Base-by-base conservation (phyloP, 805 yeast genomes). In the Teunomyces gatunensis region DNA sequence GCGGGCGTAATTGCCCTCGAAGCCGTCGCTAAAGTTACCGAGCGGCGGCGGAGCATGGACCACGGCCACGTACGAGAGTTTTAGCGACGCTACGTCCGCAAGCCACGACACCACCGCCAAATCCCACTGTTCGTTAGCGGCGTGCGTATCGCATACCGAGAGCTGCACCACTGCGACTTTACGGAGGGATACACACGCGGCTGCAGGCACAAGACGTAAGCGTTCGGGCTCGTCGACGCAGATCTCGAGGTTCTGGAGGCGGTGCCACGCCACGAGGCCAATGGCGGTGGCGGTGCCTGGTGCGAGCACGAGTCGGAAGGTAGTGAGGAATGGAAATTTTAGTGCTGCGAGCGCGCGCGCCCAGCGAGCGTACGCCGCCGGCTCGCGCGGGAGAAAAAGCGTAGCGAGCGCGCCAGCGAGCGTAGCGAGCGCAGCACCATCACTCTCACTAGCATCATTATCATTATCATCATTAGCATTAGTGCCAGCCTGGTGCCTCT, bases 1-100 rank as follows among this genome's bases (percentile, higher is more conserved):
- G 50, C 89, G 75, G 5, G 78, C 59, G 54, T 81, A 85, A 54
- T 87, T 86, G 0, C 95, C 95, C 57, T 86, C 92, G 35, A 83
- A 77, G 2, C 89, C 88, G 60, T 85, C 87, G 13, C 63, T 68
- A 11, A 83, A 74, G 30, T 73, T 69, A 0, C 86, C 88, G 57
- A 79, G 79, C 2, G 61, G 32, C 2, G 88, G 87, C 3, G 85
- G 79, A 23, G 69, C 70, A 60, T 85, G 90, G 15, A 75, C 69
- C n/a, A 86, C 69, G 7, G 78, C 67, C 15, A 86, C 61, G 41
- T 62, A 72, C 25, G 18, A 10, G 15, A 42, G 13, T 10, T 33
- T n/a, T 17, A 44, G 29, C 12, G 40, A 23, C 13, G 45, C 27
- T 2, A 34, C 23, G 5, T 40, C 43, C 10, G 55, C 54, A 18